Evolutionary conservation across 23 red algal genomes (phyloP), one percentile per base, ranked within the genome.

Genomic region (Agarophyton chilense): DNA sequence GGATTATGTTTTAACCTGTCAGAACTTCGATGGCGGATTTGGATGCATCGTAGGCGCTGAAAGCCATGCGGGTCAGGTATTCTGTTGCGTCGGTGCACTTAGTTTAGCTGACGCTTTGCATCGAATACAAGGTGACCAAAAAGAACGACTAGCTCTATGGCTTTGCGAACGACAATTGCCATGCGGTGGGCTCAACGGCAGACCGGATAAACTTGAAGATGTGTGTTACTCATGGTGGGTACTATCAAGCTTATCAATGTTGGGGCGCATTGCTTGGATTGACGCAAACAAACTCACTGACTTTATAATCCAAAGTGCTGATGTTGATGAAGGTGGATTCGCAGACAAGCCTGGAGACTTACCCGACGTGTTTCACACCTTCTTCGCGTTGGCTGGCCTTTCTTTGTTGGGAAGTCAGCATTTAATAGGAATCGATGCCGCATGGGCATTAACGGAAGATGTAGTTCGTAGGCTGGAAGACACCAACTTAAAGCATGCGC

Each of bases 221-320:
- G 96, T 98, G 7, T 98, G 96, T 68, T 98, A 98, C 65, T 95
- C 92, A 3, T 98, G 96, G 96, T 98, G 96, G 96, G 96, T 98
- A 25, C 47, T 98, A 29, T 57, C 96, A 46, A 88, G 90, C 43
- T 63, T 98, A 39, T 50, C 50, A 25, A 98, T 98, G 84, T 46
- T 98, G 29, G 90, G 77, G 22, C 78, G 83, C 25, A 43, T 77
- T 33, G 81, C 83, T 19, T 98, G 93, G 93, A 94, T 98, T 56
- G 87, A 95, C 44, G 86, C 26, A 19, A 32, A 47, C 28, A 78
- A 65, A 56, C 78, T 98, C 31, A 64, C 57, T 22, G 44, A 74
- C 14, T 98, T 98, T 81, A 95, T 98, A 90, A 28, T 78, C 16
- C 19, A 28, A 11, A 93, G 93, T 82, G 93, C 95, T 28, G 95